Conservation (phyloP, 2,329 filamentous ascomycete genomes). For the Diplodia mutila region DNA sequence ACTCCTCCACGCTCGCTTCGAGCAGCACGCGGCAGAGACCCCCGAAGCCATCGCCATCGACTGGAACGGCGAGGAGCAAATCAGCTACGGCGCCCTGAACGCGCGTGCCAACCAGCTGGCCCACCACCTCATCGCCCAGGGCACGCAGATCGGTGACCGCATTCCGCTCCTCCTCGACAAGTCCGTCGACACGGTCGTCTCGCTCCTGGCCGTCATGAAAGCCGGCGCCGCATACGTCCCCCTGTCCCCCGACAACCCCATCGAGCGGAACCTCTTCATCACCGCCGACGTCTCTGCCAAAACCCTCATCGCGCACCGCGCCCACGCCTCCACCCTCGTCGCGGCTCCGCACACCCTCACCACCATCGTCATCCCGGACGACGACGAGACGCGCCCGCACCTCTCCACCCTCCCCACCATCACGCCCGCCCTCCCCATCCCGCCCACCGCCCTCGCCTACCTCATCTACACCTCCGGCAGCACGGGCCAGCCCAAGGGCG, state of each 20-base stretch:
- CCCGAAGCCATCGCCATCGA: background rate
- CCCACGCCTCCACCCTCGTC: background rate
- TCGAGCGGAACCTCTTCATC: conserved; percentile 41
- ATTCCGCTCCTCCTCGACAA: conserved; percentile 45
- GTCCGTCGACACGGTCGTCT: conserved; percentile 38
- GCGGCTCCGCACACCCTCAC: too few relatives aligned
- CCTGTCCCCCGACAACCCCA: conserved; percentile 42
- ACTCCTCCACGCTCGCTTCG: background rate
- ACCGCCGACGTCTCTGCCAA: conserved; percentile 37
- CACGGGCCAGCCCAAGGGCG: conserved; percentile 33
- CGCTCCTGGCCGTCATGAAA: conserved; percentile 44
- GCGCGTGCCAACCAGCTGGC: background rate
- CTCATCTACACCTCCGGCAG: conserved; percentile 32
- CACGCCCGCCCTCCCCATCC: background rate
- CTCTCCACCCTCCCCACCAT: too few relatives aligned
- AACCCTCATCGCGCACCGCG: background rate
- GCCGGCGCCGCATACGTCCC: conserved; percentile 42
- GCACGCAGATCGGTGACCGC: background rate
- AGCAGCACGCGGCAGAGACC: background rate
- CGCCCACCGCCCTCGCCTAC: conserved; percentile 18
- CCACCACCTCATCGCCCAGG: background rate
- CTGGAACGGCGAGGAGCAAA: background rate
- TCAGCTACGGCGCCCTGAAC: conserved; percentile 4
- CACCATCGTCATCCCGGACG: too few relatives aligned
- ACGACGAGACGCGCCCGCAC: too few relatives aligned